Percentiles rank a stretch among this genome's conserved stretches.
phyloP scores from a whole-genome alignment of 2,329 filamentous ascomycete genomes.

The Xylariaceae sp. region DNA sequence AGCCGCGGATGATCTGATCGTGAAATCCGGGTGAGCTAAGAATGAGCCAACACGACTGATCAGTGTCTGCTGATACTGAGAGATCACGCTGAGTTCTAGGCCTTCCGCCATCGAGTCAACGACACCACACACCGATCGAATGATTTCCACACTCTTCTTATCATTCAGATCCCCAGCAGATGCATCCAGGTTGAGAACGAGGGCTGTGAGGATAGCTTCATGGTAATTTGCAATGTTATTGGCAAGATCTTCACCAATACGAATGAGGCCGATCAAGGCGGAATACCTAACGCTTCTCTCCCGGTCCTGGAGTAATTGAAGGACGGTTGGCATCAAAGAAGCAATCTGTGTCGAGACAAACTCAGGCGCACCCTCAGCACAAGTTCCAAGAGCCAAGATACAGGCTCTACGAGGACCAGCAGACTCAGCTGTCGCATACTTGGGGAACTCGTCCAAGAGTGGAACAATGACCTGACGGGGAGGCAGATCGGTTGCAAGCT shows the following conservation, averaged over 20 bases:
- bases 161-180: conserved; percentile 63
- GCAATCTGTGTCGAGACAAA: conserved; percentile 92
- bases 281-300: conserved; percentile 81
- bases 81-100: conserved; percentile 73
- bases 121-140: conserved; percentile 83
- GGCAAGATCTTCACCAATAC: conserved; percentile 86
- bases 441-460: conserved; percentile 77
- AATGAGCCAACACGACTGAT: conserved; percentile 80
- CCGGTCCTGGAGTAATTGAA: conserved; percentile 77
- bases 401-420: conserved; percentile 81
- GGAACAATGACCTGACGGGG: conserved; percentile 93
- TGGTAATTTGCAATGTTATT: conserved; percentile 87
- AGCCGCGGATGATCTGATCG: conserved; percentile 83
- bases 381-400: conserved; percentile 87
- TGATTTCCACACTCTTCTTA: conserved; percentile 76
- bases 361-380: conserved; percentile 92
- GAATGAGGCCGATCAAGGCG: conserved; percentile 78
- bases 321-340: conserved; percentile 76
- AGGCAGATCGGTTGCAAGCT: conserved; percentile 80
- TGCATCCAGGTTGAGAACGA: conserved; percentile 84
- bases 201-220: conserved; percentile 71
- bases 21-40: conserved; percentile 76
- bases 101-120: conserved; percentile 88
- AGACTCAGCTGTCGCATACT: conserved; percentile 69
- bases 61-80: conserved; percentile 73